Conservation (phyloP, 2,329 filamentous ascomycete genomes). For the Pyrenochaeta sp. region DNA sequence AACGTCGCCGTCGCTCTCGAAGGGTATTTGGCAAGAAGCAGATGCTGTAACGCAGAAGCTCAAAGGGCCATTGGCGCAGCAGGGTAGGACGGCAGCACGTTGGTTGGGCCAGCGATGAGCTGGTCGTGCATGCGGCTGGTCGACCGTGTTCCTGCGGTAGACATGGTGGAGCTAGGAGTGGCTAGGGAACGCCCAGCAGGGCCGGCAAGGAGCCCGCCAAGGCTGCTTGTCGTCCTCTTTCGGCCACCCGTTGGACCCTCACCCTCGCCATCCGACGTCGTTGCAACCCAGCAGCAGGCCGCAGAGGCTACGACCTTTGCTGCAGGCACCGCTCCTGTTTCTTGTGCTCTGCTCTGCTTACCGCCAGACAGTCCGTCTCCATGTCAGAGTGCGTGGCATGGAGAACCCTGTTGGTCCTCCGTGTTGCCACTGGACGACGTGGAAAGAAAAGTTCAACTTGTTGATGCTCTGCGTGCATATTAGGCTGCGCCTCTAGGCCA, state of each 20-base stretch:
- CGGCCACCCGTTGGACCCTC: conserved; percentile 26
- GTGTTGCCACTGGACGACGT: no score
- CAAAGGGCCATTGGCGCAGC: conserved; percentile 10
- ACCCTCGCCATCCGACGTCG: conserved; percentile 19
- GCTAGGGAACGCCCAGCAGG: conserved; percentile 13
- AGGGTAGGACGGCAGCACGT: conserved; percentile 18
- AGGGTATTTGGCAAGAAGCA: no score
- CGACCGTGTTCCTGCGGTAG: no score
- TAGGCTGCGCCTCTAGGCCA: conserved; percentile 15
- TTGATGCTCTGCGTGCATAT: conserved; percentile 26
- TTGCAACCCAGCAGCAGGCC: conserved; percentile 15
- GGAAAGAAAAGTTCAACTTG: background rate
- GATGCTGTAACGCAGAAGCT: conserved; percentile 2
- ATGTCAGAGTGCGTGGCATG: background rate
- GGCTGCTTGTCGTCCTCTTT: conserved; percentile 12
- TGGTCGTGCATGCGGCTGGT: conserved; percentile 30
- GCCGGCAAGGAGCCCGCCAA: conserved; percentile 35
- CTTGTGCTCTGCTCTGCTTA: conserved; percentile 1
- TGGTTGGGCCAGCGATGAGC: conserved; percentile 26
- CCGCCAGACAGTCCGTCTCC: conserved; percentile 5
- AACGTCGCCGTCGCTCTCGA: no score
- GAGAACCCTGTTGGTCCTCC: no score
- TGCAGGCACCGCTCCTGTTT: no score
- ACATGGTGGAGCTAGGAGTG: conserved; percentile 23
- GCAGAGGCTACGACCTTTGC: no score